Evolutionary conservation across 2,329 filamentous ascomycete genomes (phyloP).

Genomic region (Cadophora luteo-olivacea): DNA sequence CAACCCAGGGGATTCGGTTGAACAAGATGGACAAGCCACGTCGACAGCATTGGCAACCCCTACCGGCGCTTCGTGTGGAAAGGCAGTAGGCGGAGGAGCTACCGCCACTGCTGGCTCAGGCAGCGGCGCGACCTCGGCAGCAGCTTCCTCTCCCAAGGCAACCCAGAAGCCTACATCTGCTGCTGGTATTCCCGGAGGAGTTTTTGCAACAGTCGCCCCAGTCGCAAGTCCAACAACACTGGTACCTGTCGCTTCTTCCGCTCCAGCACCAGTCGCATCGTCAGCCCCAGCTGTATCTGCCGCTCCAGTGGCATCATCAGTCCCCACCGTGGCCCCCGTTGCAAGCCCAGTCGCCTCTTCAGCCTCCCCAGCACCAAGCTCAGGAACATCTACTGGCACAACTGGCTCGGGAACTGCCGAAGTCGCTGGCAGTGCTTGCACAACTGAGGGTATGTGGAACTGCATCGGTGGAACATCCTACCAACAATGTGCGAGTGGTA

Average conservation of each 20-base stretch:
- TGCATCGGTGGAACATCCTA: conserved; percentile 57
- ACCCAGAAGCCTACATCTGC: conserved; percentile 18
- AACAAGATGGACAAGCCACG: conserved; percentile 51
- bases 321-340: conserved; percentile 36
- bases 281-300: conserved; percentile 28
- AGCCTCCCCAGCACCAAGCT: conserved; percentile 34
- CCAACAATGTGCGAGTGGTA: conserved; percentile 61
- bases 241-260: conserved; percentile 29
- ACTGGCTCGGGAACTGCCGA: conserved; percentile 33
- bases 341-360: conserved; percentile 36
- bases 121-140: conserved; percentile 7
- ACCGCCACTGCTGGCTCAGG: no score
- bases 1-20: conserved; percentile 65
- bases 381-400: conserved; percentile 36
- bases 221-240: conserved; percentile 24
- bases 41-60: conserved; percentile 37
- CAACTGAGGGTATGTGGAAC: conserved; percentile 59
- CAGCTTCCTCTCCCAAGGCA: conserved; percentile 12
- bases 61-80: conserved; percentile 40
- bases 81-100: conserved; percentile 18
- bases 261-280: conserved; percentile 28
- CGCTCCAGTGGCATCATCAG: conserved; percentile 27
- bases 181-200: conserved; percentile 39
- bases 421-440: conserved; percentile 53
- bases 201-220: conserved; percentile 45